Percentiles rank a stretch among this genome's conserved stretches.
Evolutionary conservation across 805 yeast genomes (phyloP).

Genomic region (Metschnikowia reukaufii): DNA sequence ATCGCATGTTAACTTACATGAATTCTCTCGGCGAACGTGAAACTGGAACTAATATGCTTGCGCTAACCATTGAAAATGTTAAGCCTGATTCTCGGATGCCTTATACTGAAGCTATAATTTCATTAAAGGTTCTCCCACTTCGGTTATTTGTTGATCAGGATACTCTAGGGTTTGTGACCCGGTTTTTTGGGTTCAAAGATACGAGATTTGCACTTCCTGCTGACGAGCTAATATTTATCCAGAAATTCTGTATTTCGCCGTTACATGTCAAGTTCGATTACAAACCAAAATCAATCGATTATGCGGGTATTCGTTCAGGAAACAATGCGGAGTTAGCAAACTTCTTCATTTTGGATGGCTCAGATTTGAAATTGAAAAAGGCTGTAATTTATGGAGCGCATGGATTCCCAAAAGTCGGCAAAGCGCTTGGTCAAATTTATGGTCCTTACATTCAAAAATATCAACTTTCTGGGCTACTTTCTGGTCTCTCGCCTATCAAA

Average conservation of each 20-base stretch:
- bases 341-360: constrained; percentile 84
- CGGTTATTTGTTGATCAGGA: constrained; percentile 91
- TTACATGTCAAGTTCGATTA: constrained; percentile 75
- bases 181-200: constrained; percentile 83
- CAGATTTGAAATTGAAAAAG: constrained; percentile 63
- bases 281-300: constrained; percentile 87
- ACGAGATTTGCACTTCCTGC: constrained; percentile 60
- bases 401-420: constrained; percentile 65
- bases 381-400: constrained; percentile 70
- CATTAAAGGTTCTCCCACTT: constrained; percentile 63
- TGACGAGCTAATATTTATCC: constrained; percentile 68
- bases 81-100: constrained; percentile 63
- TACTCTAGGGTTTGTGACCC: constrained; percentile 75
- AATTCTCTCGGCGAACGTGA: constrained; percentile 71
- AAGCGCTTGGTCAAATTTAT: constrained; percentile 68
- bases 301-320: constrained; percentile 82
- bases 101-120: constrained; percentile 65
- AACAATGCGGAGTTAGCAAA: constrained; percentile 85
- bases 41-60: constrained; percentile 62
- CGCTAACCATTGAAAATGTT: constrained; percentile 52
- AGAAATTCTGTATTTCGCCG: constrained; percentile 61
- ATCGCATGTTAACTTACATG: constrained; percentile 72
- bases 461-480: constrained; percentile 76
- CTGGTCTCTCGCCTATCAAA: constrained; percentile 81
- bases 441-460: constrained; percentile 82